These are phyloP conservation scores for Colletotrichum viniferum DNA, from an alignment of 2,329 filamentous ascomycete species.

Conservation along the genomic window DNA sequence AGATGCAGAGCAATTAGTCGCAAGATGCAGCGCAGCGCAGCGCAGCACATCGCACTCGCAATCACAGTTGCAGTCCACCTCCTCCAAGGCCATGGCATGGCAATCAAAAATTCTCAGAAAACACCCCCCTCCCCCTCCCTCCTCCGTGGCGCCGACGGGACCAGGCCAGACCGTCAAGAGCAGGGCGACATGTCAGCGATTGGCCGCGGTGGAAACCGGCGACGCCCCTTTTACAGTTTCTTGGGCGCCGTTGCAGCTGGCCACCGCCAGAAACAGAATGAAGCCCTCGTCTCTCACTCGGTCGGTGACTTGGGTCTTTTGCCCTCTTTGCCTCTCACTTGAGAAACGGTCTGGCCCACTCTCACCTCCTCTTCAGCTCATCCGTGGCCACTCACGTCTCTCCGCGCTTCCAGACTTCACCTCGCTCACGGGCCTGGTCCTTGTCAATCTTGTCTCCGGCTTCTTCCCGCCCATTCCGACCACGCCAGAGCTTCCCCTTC, in stretches of 20 bases:
- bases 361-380: not conserved
- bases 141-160: not conserved
- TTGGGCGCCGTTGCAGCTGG: conserved; percentile 16
- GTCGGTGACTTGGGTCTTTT: not conserved
- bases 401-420: not conserved
- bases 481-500: not conserved
- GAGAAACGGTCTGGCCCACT: not conserved
- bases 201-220: not conserved
- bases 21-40: not conserved
- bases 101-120: not conserved
- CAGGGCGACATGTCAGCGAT: conserved; percentile 12
- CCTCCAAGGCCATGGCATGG: not conserved
- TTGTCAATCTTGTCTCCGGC: conserved; percentile 1
- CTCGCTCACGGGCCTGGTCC: not conserved
- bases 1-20: not conserved
- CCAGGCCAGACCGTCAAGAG: conserved; percentile 1
- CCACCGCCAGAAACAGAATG: not conserved
- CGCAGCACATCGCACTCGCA: not conserved
- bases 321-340: not conserved
- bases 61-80: not conserved
- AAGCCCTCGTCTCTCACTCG: not conserved
- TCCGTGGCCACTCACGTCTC: not conserved
- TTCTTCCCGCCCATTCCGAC: conserved; percentile 18
- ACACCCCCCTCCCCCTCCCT: not conserved
- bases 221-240: not conserved